Base-by-base conservation (phyloP, 176 grass and related monocot species). In the Poa annua region DNA sequence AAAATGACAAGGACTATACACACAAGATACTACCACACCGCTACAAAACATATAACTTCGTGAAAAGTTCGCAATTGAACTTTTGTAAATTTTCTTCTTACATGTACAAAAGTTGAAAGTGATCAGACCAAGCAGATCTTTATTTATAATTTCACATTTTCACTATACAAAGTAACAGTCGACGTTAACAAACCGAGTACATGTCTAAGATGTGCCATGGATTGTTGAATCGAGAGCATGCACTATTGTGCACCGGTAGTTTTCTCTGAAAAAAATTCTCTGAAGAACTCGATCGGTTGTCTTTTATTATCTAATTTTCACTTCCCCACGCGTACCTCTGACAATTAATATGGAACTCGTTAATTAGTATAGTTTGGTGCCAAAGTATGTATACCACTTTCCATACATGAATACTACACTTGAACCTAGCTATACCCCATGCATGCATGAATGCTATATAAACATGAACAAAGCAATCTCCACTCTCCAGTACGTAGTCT, bases 1-100 rank as follows among this genome's bases (percentile, higher is more conserved):
- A 44, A 36, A 68, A 57, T 5, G 63, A 82, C 49, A 76, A 65
- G 36, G 79, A 71, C 52, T 26, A 32, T 73, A 41, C 36, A 80
- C 20, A 29, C 32, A 64, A 11, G 20, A 63, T 63, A 33, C 60
- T 63, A 17, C 42, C 70, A 26, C 67, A 14, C 42, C 13, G 1
- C 26, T 73, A 15, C 41, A 72, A 72, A 72, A 48, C 25, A 25
- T 14, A 72, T 48, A 72, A 26, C 70, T 7, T 26, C 44, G 22
- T 47, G 15, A 47, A 49, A 73, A 71, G 41, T 71, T 21, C 12
- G 6, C 39, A 24, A 45, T 24, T 71, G 0, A 45, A 71, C 39
- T 44, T 45, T 13, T 45, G 41, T 22, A 45, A 24, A 7, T 63
- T 33, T 26, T 32, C 25, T 15, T 32, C 14, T 32, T 15, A 14